These are phyloP conservation scores for Monosporascus sp. DNA, from an alignment of 2,329 filamentous ascomycete species.

Conservation along the genomic window DNA sequence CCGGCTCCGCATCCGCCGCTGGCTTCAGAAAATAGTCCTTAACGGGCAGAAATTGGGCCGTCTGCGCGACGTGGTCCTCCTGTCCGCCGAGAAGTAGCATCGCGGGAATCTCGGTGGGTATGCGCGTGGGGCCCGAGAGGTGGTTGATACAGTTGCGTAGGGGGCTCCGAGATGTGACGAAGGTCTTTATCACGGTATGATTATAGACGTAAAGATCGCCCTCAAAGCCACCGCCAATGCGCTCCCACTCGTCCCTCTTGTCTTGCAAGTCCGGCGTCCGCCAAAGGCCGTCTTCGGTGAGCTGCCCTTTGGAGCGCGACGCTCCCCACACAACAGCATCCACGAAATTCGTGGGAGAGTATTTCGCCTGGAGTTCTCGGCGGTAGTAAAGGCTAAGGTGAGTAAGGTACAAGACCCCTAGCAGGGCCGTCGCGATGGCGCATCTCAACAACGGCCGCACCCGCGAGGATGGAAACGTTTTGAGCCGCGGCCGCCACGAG, in stretches of 20 bases:
- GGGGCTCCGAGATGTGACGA: conserved; percentile 18
- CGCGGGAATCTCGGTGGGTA: conserved; percentile 28
- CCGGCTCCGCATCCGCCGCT: conserved; percentile 1
- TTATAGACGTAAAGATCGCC: conserved; percentile 25
- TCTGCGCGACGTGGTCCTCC: not conserved
- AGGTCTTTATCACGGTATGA: conserved; percentile 25
- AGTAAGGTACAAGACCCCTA: no score
- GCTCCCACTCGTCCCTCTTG: conserved; percentile 20
- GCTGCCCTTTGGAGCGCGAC: no score
- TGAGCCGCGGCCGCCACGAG: no score
- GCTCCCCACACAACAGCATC: no score
- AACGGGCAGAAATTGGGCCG: conserved; percentile 20
- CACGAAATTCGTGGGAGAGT: no score
- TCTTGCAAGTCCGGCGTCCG: not conserved
- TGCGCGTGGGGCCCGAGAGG: not conserved
- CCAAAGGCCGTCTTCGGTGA: no score
- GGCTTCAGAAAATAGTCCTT: conserved; percentile 25
- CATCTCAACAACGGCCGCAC: no score
- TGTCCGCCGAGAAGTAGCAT: conserved; percentile 24
- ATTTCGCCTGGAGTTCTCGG: no score
- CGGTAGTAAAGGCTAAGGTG: no score
- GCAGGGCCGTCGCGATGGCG: no score
- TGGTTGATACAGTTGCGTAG: conserved; percentile 26
- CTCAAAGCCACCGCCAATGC: conserved; percentile 23
- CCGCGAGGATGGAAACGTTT: no score